Evolutionary conservation across 306 rosid genomes (phyloP), one percentile per base, ranked within the genome.

Genomic region (Pyrus betulifolia): DNA sequence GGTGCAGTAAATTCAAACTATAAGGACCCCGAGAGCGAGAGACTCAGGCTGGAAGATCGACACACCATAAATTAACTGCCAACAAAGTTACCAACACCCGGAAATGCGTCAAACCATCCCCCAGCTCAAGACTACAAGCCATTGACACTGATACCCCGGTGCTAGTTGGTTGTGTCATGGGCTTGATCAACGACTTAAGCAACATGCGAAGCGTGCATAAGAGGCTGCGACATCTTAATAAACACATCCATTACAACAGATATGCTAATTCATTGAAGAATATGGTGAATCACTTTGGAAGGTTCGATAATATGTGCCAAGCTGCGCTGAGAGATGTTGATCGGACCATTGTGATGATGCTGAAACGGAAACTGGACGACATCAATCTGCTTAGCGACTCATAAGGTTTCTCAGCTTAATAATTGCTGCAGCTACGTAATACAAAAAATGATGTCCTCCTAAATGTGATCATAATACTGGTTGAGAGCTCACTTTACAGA

Each of bases 291-390:
- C 73, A 28, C 14, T 33, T 81, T 6, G 52, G 49, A 22, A 75
- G 77, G 64, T 85, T 75, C 46, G 28, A 35, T 5, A 45, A 18
- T 44, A 22, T 45, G 33, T 75, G 81, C 55, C 38, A 35, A 13
- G 12, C 1, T 49, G 85, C 71, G 10, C 72, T 82, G 28, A 19
- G 22, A 52, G 23, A 80, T 40, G 69, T 79, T 54, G 86, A 85
- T 44, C 5, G 6, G 33, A 82, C 79, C 18, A 35, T 78, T 19
- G 49, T 76, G 57, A 4, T 40, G 38, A 55, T 79, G 75, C 69
- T 85, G 19, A 77, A 18, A 4, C 22, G 65, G n/a, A 85, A 75
- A 76, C 27, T 81, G 10, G 57, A 79, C 58, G 85, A 76, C 28
- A 40, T 85, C 63, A 63, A 49, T 35, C 8, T 79, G 69, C 82